A percentile compares a stretch with the other conserved stretches of the same genome.
These are phyloP conservation scores for Pulchroboletus neoregius DNA, from an alignment of 1,284 basidiomycete genomes.

Conservation along the genomic window DNA sequence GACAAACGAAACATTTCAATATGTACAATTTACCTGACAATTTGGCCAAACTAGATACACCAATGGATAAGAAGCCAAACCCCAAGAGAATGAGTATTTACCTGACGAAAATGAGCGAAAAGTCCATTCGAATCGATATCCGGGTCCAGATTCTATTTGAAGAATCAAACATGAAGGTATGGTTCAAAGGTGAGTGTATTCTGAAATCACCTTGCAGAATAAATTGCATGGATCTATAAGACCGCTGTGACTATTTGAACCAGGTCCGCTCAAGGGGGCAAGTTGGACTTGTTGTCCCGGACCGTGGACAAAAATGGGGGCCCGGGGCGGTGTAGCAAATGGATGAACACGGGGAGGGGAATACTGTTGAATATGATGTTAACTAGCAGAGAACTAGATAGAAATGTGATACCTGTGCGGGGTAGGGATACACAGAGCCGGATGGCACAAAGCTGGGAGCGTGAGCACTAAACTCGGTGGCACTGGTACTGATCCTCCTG, in stretches of 20 bases:
- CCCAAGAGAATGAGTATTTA: slow-evolving; percentile 34
- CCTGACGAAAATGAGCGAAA: slow-evolving; percentile 76
- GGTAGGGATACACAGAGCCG: slow-evolving; percentile 52
- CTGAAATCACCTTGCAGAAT: slow-evolving; percentile 72
- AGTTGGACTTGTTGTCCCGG: slow-evolving; percentile 87
- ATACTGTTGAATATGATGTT: slow-evolving; percentile 40
- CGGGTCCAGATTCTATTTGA: slow-evolving; percentile 72
- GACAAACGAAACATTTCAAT: not conserved
- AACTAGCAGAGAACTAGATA: slow-evolving; percentile 1
- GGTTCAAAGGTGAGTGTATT: slow-evolving; percentile 1
- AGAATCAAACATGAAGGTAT: slow-evolving; percentile 9
- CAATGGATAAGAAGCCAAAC: slow-evolving; percentile 16
- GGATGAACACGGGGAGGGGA: slow-evolving; percentile 54
- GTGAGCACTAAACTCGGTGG: slow-evolving; percentile 63
- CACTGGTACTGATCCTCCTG: slow-evolving; percentile 49
- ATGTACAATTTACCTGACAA: slow-evolving; percentile 63
- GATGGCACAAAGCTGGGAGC: slow-evolving; percentile 74
- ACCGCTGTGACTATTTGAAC: slow-evolving; percentile 76
- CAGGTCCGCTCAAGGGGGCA: slow-evolving; percentile 68
- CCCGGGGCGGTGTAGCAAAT: slow-evolving; percentile 35
- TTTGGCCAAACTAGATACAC: slow-evolving; percentile 66
- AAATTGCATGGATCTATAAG: slow-evolving; percentile 89
- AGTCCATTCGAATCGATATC: slow-evolving; percentile 82
- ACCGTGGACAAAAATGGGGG: slow-evolving; percentile 66
- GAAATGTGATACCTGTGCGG: slow-evolving; percentile 42